phyloP scores from a whole-genome alignment of 2,329 filamentous ascomycete genomes.

The Aspergillus aculeatus region DNA sequence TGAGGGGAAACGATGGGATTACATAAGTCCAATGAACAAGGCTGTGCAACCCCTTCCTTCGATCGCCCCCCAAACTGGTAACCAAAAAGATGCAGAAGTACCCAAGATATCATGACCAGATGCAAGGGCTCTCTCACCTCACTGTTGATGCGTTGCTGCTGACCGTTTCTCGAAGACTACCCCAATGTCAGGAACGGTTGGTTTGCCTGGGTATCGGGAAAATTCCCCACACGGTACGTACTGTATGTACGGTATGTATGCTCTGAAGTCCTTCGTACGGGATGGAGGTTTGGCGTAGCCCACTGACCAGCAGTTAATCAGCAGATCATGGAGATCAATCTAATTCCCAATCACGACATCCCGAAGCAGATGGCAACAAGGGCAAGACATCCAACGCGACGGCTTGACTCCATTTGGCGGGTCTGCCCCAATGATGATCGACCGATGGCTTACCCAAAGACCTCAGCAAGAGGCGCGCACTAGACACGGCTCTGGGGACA shows the following conservation, averaged over 20 bases:
- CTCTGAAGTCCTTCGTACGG: too few species aligned
- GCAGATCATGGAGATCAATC: conserved; percentile 3
- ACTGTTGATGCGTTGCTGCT: neutral
- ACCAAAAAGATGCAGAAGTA: neutral
- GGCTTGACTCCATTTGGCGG: neutral
- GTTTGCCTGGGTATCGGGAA: neutral
- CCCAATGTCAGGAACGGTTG: neutral
- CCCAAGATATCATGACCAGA: neutral
- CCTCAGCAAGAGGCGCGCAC: neutral
- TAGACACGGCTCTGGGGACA: neutral
- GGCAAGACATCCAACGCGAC: conserved; percentile 3
- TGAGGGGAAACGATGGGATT: conserved; percentile 1
- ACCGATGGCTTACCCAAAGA: conserved; percentile 6
- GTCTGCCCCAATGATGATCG: neutral
- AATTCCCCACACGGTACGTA: neutral
- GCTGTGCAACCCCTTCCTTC: neutral
- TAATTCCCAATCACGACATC: conserved; percentile 8
- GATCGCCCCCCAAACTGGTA: neutral
- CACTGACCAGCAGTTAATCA: neutral
- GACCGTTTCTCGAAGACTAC: neutral
- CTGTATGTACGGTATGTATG: neutral
- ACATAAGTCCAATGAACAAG: neutral
- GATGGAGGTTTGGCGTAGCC: too few species aligned
- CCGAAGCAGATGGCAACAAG: conserved; percentile 7
- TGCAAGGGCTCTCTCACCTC: neutral